Percentiles rank a stretch among this genome's conserved stretches.
Evolutionary conservation across 106 monocot genomes (phyloP).

Genomic region (Alisma plantagoaquatica): DNA sequence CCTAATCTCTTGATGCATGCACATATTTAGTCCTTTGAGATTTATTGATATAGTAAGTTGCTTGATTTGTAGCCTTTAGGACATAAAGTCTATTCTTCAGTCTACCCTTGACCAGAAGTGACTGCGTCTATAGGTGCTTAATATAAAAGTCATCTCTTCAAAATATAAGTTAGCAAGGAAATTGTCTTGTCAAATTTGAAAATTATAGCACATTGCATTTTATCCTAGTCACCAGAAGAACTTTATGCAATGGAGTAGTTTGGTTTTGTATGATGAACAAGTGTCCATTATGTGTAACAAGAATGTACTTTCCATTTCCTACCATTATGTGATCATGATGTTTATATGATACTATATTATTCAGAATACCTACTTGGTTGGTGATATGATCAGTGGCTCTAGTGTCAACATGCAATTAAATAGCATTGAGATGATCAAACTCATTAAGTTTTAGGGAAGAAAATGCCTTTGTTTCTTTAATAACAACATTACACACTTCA

Average conservation of each 20-base stretch:
- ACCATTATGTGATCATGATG: neutral
- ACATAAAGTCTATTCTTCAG: neutral
- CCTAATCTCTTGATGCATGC: neutral
- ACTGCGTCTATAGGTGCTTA: neutral
- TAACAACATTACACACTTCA: neutral
- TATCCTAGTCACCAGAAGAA: constrained; percentile 4
- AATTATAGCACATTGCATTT: constrained; percentile 6
- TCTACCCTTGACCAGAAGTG: neutral
- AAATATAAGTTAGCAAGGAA: neutral
- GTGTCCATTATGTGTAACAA: neutral
- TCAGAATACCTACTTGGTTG: neutral
- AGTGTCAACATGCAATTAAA: neutral
- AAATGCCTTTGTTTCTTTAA: no score
- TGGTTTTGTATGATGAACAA: no score
- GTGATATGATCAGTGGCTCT: neutral
- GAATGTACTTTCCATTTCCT: neutral
- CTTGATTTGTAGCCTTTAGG: neutral
- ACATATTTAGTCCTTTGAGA: neutral
- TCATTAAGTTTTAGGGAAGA: no score
- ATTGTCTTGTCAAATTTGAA: constrained; percentile 6
- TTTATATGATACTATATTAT: neutral
- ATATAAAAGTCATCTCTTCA: constrained; percentile 4
- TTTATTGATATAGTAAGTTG: neutral
- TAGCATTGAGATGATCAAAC: neutral
- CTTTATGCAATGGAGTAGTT: neutral